These are phyloP conservation scores for Hypericum perforatum DNA, from an alignment of 345 rosid genomes.

Conservation along the genomic window DNA sequence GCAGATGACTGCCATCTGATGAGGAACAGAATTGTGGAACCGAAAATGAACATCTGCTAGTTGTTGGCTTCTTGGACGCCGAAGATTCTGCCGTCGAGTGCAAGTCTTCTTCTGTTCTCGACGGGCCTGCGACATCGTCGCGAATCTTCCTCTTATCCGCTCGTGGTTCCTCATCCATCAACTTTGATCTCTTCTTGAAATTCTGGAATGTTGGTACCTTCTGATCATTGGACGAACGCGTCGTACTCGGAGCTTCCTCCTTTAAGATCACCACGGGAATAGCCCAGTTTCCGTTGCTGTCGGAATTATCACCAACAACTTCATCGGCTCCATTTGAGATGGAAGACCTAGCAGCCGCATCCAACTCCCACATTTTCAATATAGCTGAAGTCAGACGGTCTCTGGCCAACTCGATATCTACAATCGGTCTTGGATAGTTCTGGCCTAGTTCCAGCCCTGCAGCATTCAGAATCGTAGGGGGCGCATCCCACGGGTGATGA, in stretches of 20 bases:
- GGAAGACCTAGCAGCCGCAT: constrained; percentile 40
- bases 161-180: constrained; percentile 20
- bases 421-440: constrained; percentile 64
- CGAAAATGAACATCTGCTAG: constrained; percentile 37
- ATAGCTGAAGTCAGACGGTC: constrained; percentile 57
- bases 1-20: constrained; percentile 32
- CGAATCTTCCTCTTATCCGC: constrained; percentile 8
- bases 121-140: constrained; percentile 20
- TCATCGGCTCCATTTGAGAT: constrained; percentile 34
- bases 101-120: constrained; percentile 36
- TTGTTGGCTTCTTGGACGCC: constrained; percentile 35
- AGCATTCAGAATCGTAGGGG: constrained; percentile 47
- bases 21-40: constrained; percentile 51
- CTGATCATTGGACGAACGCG: constrained; percentile 66
- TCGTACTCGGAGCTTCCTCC: constrained; percentile 32
- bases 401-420: constrained; percentile 58
- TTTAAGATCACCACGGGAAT: constrained; percentile 32
- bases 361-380: constrained; percentile 69
- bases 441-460: constrained; percentile 64
- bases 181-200: constrained; percentile 47
- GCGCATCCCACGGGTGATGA: constrained; percentile 93
- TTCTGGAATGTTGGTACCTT: constrained; percentile 46
- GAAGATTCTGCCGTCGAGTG: constrained; percentile 79
- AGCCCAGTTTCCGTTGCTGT: constrained; percentile 19
- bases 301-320: constrained; percentile 61